These are phyloP conservation scores for Fusarium albidum DNA, from an alignment of 2,329 filamentous ascomycete species.

Conservation along the genomic window DNA sequence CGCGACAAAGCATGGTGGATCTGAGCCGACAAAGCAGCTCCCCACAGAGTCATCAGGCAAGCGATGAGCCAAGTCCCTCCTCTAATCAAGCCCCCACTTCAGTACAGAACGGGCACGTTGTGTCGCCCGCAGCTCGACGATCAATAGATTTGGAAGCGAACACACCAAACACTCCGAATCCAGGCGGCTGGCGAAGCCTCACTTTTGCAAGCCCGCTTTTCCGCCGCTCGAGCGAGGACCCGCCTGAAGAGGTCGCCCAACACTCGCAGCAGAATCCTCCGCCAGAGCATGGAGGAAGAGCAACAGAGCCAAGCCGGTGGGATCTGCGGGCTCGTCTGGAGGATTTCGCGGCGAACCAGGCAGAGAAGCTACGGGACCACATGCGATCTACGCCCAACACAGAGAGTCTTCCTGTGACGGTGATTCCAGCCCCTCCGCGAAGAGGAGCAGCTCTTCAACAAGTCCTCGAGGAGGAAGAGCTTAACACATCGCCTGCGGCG, in stretches of 20 bases:
- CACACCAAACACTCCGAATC: conserved; percentile 33
- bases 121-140: conserved; percentile 20
- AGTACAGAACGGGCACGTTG: conserved; percentile 33
- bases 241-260: conserved; percentile 11
- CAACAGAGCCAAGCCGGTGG: conserved; percentile 53
- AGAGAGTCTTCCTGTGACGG: conserved; percentile 63
- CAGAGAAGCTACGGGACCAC: conserved; percentile 66
- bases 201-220: conserved; percentile 27
- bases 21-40: conserved; percentile 48
- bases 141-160: conserved; percentile 42
- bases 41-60: conserved; percentile 35
- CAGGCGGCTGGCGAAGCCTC: conserved; percentile 39
- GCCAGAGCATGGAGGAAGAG: conserved; percentile 7
- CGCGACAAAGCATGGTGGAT: conserved; percentile 41
- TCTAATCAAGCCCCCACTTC: conserved; percentile 31
- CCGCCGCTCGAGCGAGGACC: conserved; percentile 22
- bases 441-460: conserved; percentile 64
- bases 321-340: conserved; percentile 66
- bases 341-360: conserved; percentile 68
- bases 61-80: conserved; percentile 39
- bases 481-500: conserved; percentile 15
- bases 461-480: conserved; percentile 63
- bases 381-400: conserved; percentile 63
- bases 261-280: conserved; percentile 9
- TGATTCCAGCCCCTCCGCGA: conserved; percentile 70